Base-by-base conservation (phyloP, 164 flowering plant species). In the Vitis rotundifolia region DNA sequence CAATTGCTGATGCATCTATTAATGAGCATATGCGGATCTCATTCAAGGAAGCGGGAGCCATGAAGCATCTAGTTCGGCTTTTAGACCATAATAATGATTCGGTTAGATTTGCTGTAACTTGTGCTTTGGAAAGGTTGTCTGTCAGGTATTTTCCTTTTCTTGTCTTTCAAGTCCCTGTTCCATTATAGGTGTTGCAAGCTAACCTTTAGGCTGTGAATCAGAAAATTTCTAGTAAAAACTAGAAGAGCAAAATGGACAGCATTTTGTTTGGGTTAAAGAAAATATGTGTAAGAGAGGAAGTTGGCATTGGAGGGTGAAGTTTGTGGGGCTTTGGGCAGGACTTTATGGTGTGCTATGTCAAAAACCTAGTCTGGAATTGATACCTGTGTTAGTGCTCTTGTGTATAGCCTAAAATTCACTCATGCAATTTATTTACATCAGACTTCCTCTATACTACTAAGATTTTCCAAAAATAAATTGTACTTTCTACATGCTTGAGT, bases 11-110 rank as follows among this genome's bases (percentile, higher is more conserved):
- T 86, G 82, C 89, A 52, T 84, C 88, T 67, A 83, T 94, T 64
- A 88, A 81, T 77, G 97, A 92, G 66, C 83, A 85, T 69, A 88
- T 91, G 91, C 83, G 93, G 63, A 68, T 72, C 54, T 81, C 86
- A 54, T 92, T 94, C 73, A 91, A 76, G 77, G 93, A 91, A 75
- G 97, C 97, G 73, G 98, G 98, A 57, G 97, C 93, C 11, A 66
- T 92, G 31, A 86, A 79, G 76, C 83, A 66, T 84, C 79, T 92
- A 50, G 82, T 86, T 73, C 81, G 49, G 77, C 85, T 91, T 22
- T 81, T 92, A 60, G 71, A 68, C 68, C 80, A 83, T 76, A 71
- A 61, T 1, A 78, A 75, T 76, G 79, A 79, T 61, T 72, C 84
- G 68, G 83, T 92, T 59, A 81, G 68, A 78, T 77, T 76, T 63